Evolutionary conservation across 164 flowering plant genomes (phyloP).

Genomic region (Amborella trichopoda): DNA sequence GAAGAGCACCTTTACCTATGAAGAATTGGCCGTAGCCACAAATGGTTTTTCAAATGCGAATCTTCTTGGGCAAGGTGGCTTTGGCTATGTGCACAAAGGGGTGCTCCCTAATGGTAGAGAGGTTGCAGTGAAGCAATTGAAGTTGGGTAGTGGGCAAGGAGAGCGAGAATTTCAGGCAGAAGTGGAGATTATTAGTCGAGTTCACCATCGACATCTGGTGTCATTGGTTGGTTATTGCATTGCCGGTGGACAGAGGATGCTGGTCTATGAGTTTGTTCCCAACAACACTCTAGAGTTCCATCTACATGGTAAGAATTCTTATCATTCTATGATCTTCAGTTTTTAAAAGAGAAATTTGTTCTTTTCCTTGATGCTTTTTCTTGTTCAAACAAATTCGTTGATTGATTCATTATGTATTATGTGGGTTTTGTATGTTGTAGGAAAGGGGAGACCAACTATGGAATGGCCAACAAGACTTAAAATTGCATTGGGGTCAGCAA

Average conservation of each 20-base stretch:
- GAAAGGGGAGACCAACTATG: conserved; percentile 76
- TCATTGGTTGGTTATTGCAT: conserved; percentile 90
- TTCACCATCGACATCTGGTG: conserved; percentile 93
- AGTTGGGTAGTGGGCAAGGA: conserved; percentile 92
- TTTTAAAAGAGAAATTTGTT: not conserved
- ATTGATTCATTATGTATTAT: no score
- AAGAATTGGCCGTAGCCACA: conserved; percentile 82
- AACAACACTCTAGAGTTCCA: conserved; percentile 91
- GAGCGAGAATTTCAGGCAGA: conserved; percentile 97
- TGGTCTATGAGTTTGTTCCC: conserved; percentile 93
- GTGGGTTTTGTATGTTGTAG: conserved; percentile 42
- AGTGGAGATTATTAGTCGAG: conserved; percentile 92
- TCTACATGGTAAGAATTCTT: conserved; percentile 51
- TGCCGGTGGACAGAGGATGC: conserved; percentile 65
- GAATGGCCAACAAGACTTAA: conserved; percentile 71
- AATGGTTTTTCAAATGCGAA: conserved; percentile 84
- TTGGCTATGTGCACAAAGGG: conserved; percentile 93
- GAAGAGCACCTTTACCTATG: conserved; percentile 72
- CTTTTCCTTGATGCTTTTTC: not conserved
- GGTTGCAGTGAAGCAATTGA: conserved; percentile 81
- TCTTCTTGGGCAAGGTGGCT: conserved; percentile 94
- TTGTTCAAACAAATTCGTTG: no score
- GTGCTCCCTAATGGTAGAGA: conserved; percentile 87
- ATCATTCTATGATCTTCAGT: not conserved
- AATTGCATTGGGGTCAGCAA: conserved; percentile 91